A percentile compares a stretch with the other conserved stretches of the same genome.
Conservation (phyloP, 2,329 filamentous ascomycete genomes). For the Colletotrichum graminicola region DNA sequence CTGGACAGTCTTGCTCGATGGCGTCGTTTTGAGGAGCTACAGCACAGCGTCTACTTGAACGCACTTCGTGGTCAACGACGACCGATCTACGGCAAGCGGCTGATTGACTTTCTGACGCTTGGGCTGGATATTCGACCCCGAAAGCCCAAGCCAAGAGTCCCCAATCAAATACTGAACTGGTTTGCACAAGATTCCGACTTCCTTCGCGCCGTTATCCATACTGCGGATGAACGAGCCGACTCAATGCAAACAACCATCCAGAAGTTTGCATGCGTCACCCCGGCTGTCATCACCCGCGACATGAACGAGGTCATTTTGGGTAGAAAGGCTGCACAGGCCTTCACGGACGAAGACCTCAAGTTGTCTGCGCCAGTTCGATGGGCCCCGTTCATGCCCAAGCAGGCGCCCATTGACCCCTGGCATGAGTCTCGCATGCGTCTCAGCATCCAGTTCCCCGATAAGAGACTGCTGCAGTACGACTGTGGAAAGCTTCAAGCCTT, state of each 20-base stretch:
- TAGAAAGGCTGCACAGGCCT: slow-evolving; percentile 66
- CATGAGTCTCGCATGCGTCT: slow-evolving; percentile 93
- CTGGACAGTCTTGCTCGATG: slow-evolving; percentile 79
- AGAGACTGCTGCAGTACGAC: slow-evolving; percentile 95
- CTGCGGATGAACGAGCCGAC: slow-evolving; percentile 78
- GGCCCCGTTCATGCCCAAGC: slow-evolving; percentile 68
- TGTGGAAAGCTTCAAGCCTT: slow-evolving; percentile 95
- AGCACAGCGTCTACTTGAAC: slow-evolving; percentile 85
- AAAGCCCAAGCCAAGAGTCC: slow-evolving; percentile 70
- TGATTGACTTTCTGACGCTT: slow-evolving; percentile 81
- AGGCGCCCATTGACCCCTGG: slow-evolving; percentile 80
- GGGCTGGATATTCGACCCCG: slow-evolving; percentile 70
- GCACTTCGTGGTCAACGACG: slow-evolving; percentile 82
- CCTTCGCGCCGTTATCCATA: slow-evolving; percentile 77
- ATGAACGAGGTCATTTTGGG: slow-evolving; percentile 77
- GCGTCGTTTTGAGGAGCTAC: slow-evolving; percentile 81
- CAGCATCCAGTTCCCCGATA: slow-evolving; percentile 97
- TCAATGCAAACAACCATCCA: slow-evolving; percentile 80
- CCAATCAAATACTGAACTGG: slow-evolving; percentile 77
- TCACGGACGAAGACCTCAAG: slow-evolving; percentile 68
- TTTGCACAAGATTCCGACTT: slow-evolving; percentile 76
- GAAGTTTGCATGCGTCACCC: slow-evolving; percentile 93
- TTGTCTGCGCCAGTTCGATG: slow-evolving; percentile 68
- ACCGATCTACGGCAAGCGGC: slow-evolving; percentile 83
- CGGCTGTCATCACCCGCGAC: slow-evolving; percentile 86